Evolutionary conservation across 805 yeast species (phyloP), one percentile per base, ranked within the genome.

Genomic region (Priceomyces carsonii): DNA sequence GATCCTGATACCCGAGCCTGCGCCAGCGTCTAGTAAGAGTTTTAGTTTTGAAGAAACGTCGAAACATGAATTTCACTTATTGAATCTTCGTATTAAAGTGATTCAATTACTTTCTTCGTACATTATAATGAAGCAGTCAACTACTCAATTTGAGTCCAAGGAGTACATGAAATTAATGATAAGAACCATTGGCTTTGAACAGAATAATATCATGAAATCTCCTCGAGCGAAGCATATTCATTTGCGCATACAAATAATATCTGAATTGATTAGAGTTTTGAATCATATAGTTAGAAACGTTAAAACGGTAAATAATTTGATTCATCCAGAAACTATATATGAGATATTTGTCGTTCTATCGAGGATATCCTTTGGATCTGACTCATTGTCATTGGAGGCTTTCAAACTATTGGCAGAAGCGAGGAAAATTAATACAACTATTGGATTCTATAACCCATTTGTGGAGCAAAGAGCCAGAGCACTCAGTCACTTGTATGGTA

Each of bases 331-430:
- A 35, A 61, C 70, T 1, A 51, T 68, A 36, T 56, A 60, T 33
- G 81, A 76, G 42, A 48, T 79, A 22, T 61, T 73, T 32, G 75
- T 77, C 9, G 64, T 72, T 2, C 51, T 79, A 13, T 71, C 77
- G 66, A 54, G 81, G 38, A 65, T 79, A 4, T 73, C 82, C 3
- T 75, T 75, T 45, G 71, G 75, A 10, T 55, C 71, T 6, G 71
- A 65, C 21, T 60, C 68, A n/a, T 54, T 73, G 3, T 51, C 67
- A 2, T 37, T 48, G 1, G 63, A 66, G 21, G 73, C 73, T 3
- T 50, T 54, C 22, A 43, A 56, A 24, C 50, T 77, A 15, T 47
- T 75, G 12, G 55, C 55, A 17, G 47, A 59, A 18, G 45, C 74
- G 8, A 51, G 77, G 36, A 38, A 53, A 17, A 48, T 53, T 5